phyloP scores from a whole-genome alignment of 2,329 filamentous ascomycete species.

The Chaetomium strumarium region DNA sequence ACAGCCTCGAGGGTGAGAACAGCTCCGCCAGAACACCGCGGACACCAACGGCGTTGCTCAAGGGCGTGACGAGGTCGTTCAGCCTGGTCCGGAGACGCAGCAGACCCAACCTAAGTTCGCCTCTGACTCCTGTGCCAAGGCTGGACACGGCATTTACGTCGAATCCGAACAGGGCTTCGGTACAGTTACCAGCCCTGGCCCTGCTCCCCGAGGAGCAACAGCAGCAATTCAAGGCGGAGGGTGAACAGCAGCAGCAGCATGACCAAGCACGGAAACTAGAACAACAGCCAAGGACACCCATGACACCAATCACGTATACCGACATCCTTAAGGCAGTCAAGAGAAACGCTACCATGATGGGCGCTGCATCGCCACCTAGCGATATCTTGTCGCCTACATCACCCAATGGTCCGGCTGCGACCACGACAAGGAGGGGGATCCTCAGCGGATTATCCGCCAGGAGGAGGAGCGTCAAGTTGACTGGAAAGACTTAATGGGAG shows the following conservation, averaged over 20 bases:
- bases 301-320: conserved; percentile 40
- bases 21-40: conserved; percentile 39
- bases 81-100: conserved; percentile 52
- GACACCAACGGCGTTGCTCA: conserved; percentile 39
- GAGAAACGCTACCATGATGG: conserved; percentile 34
- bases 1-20: conserved; percentile 22
- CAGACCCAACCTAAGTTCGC: conserved; percentile 39
- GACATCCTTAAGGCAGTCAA: conserved; percentile 42
- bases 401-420: conserved; percentile 3
- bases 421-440: conserved; percentile 20
- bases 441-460: conserved; percentile 25
- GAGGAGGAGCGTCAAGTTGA: conserved; percentile 26
- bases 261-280: neutral
- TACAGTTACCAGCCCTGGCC: neutral
- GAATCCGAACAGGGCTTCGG: neutral
- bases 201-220: conserved; percentile 29
- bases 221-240: conserved; percentile 8
- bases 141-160: conserved; percentile 6
- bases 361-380: conserved; percentile 19
- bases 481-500: conserved; percentile 11
- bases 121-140: neutral
- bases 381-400: conserved; percentile 20
- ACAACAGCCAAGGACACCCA: conserved; percentile 24
- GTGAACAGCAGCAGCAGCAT: conserved; percentile 4
- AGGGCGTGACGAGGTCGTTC: conserved; percentile 43